Conservation (phyloP, 2,329 filamentous ascomycete species). For the Chaetothyriales sp. region DNA sequence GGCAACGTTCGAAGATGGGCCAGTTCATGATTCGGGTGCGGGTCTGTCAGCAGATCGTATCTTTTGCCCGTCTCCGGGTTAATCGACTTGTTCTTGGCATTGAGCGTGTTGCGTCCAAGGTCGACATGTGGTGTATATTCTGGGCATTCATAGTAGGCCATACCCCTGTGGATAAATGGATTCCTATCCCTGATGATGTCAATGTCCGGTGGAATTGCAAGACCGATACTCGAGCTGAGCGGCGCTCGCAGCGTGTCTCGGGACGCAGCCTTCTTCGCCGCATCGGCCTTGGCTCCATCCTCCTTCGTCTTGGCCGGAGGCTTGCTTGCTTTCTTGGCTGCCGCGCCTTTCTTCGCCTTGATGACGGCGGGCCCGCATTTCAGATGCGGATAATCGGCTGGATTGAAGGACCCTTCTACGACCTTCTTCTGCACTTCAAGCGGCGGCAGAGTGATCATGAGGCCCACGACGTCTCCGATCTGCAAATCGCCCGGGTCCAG, state of each 20-base stretch:
- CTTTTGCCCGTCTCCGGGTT: conserved; percentile 41
- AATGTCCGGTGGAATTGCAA: conserved; percentile 10
- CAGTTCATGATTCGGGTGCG: conserved; percentile 48
- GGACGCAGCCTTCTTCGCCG: conserved; percentile 4
- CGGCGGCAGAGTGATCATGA: conserved; percentile 83
- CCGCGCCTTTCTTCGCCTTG: conserved; percentile 13
- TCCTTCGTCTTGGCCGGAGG: conserved; percentile 5
- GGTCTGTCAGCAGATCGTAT: conserved; percentile 21
- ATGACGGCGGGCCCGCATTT: conserved; percentile 16
- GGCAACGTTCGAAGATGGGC: conserved; percentile 76
- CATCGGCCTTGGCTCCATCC: conserved; percentile 6
- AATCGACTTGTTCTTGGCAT: conserved; percentile 32
- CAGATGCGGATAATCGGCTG: conserved; percentile 45
- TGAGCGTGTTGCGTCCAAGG: conserved; percentile 54
- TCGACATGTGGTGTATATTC: conserved; percentile 81
- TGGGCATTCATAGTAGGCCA: conserved; percentile 57
- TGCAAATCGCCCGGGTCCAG: conserved; percentile 66
- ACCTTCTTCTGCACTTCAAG: conserved; percentile 77
- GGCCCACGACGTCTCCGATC: conserved; percentile 85
- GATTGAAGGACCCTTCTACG: conserved; percentile 76
- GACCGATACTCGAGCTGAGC: conserved; percentile 4
- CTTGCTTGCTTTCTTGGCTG: conserved; percentile 13
- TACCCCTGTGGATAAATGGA: conserved; percentile 72
- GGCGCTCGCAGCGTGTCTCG: conserved; percentile 8
- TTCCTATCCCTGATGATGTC: conserved; percentile 93